Base-by-base conservation (phyloP, 1,284 basidiomycete genomes). In the Heliocybe sulcata region DNA sequence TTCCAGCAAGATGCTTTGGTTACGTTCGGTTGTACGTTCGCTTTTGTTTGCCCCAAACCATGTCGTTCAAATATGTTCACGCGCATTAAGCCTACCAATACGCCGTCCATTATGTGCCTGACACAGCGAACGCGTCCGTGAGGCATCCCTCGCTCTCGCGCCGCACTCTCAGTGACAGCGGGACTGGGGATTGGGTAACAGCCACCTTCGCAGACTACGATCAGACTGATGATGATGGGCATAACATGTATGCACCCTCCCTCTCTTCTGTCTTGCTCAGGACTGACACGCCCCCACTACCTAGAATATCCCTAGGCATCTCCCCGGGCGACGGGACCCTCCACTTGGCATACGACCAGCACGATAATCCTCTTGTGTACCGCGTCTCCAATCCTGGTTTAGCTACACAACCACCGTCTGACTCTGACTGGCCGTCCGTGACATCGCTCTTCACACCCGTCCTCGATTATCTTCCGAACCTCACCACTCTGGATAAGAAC, bases 161-260 rank as follows among this genome's bases (percentile, higher is more conserved):
- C 12, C 62, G 72, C 9, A 45, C 63, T 2, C 59, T 72, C 2
- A 42, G 54, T 19, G 51, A 56, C 23, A n/a, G 22, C 27, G 3
- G 20, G 47, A 22, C 56, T 16, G 50, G 56, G 6, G 35, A 57
- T 3, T 76, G 74, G 74, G 67, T 75, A 38, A 66, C 60, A 8
- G 64, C 75, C 50, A 64, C 63, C 9, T 69, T 75, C 52, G 57
- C 56, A 14, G 74, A 75, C 52, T 75, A 75, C 57, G 66, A 70
- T 51, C 73, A 76, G 56, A 72, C 69, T 0, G 65, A 70, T 26
- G 74, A 76, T 56, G 74, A 76, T 51, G 74, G 74, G 0, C 73
- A 75, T 54, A 69, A 72, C 57, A 68, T 68, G 70, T 69, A 52
- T n/a, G 69, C 27, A 53, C 11, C 29, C 27, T 35, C 29, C 22